Percentiles rank a stretch among this genome's conserved stretches.
phyloP scores from a whole-genome alignment of 129 eudicot genomes.

The Escallonia herrerae region DNA sequence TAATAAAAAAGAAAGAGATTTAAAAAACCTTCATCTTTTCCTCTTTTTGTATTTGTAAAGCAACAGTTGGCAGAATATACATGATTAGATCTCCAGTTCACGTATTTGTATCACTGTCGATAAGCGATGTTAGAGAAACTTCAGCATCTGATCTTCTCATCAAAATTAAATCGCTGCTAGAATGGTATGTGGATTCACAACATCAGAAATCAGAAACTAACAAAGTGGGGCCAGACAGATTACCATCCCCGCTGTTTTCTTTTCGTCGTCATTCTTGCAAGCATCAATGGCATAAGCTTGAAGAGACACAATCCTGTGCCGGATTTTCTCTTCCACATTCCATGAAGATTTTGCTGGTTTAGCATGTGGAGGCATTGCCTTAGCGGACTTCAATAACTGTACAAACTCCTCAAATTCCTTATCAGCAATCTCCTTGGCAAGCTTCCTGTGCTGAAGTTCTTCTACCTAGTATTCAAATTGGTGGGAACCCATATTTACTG shows the following conservation, averaged over 20 bases:
- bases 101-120: too few species aligned
- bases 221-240: conserved; percentile 11
- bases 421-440: conserved; percentile 79
- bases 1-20: conserved; percentile 27
- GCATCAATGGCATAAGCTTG: conserved; percentile 81
- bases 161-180: too few species aligned
- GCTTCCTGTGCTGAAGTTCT: conserved; percentile 58
- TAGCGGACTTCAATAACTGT: conserved; percentile 56
- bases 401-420: conserved; percentile 72
- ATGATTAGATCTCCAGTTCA: too few species aligned
- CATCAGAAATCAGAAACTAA: background rate
- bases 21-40: too few species aligned
- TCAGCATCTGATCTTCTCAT: too few species aligned
- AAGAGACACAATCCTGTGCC: conserved; percentile 66
- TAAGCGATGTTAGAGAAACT: too few species aligned
- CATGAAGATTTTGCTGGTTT: conserved; percentile 83
- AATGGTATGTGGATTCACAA: too few species aligned
- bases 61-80: too few species aligned
- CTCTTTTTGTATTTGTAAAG: too few species aligned
- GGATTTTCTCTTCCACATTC: conserved; percentile 51
- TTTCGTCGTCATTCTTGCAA: conserved; percentile 64
- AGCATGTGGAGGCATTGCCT: conserved; percentile 48
- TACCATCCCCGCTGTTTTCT: conserved; percentile 74
- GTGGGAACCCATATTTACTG: background rate
- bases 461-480: conserved; percentile 52